Percentiles rank a stretch among this genome's conserved stretches.
Evolutionary conservation across 73 alveolate genomes (phyloP).

Genomic region (Tetrahymena malaccensis): DNA sequence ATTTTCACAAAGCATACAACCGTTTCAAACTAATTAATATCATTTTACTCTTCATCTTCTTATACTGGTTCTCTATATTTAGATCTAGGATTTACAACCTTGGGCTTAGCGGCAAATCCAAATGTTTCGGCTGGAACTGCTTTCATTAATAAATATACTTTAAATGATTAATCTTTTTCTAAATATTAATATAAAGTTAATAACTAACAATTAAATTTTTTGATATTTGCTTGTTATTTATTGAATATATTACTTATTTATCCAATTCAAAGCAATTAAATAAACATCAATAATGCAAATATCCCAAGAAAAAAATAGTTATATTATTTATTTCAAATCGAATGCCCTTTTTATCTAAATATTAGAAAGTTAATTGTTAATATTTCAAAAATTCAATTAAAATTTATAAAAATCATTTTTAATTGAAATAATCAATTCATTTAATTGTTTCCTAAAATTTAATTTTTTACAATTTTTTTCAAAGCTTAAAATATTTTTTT

Average conservation of each 20-base stretch:
- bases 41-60: conserved; percentile 2
- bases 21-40: background rate
- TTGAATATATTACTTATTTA: background rate
- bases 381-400: background rate
- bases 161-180: background rate
- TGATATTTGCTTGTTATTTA: background rate
- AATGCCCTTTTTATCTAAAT: background rate
- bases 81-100: conserved; percentile 32
- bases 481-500: too few relatives aligned
- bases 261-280: background rate
- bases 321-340: background rate
- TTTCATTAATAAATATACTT: background rate
- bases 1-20: background rate
- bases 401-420: background rate
- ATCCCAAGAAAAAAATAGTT: background rate
- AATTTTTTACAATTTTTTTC: too few relatives aligned
- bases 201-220: background rate
- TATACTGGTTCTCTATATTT: conserved; percentile 6
- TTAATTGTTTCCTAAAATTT: too few relatives aligned
- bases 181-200: background rate
- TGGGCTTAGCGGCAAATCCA: conserved; percentile 29
- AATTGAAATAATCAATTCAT: too few relatives aligned
- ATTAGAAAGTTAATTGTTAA: too few relatives aligned
- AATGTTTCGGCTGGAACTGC: conserved; percentile 36
- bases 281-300: background rate